Base-by-base conservation (phyloP, 169 alveolate genomes). In the Plasmodium fragile region DNA sequence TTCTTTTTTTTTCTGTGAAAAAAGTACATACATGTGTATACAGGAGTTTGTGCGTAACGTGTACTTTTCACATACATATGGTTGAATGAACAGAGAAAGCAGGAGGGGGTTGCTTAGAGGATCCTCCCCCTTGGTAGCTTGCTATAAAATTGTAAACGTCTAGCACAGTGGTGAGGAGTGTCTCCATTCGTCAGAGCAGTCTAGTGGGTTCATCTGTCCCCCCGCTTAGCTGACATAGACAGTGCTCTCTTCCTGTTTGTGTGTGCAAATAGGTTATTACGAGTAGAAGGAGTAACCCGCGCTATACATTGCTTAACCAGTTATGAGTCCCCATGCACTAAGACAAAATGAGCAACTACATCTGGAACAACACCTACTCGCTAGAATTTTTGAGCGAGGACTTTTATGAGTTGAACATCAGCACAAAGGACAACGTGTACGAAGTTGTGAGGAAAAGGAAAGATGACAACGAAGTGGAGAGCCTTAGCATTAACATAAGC, bases 361-460 rank as follows among this genome's bases (percentile, higher is more conserved):
- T 87, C 16, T 87, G 93, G 93, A 78, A 87, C 49, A 87, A 87
- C 55, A 87, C 93, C 25, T 87, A 87, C 71, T 75, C 93, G 34
- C 71, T 87, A 5, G 93, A 87, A 45, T 87, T 87, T 59, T 78
- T 87, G 71, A 77, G 90, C 73, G 93, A 87, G 78, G 93, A 87
- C 11, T 87, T 87, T 78, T 87, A 87, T 18, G 93, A 87, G 30
- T 53, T 87, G 52, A 78, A 87, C 69, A 87, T 87, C 43, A 87
- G 93, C 30, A 87, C 93, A 30, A 87, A 87, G 53, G 93, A 87
- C 82, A 87, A 87, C 71, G 89, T 87, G 69, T 87, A 87, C 22
- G 93, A 87, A 75, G 71, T 59, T 55, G 59, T 87, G 8, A 87
- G 72, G 70, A 87, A 41, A 41, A 87, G 71, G 32, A 87, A 87